These are phyloP conservation scores for Ophiostoma sp. DNA, from an alignment of 2,329 filamentous ascomycete species.

Conservation along the genomic window DNA sequence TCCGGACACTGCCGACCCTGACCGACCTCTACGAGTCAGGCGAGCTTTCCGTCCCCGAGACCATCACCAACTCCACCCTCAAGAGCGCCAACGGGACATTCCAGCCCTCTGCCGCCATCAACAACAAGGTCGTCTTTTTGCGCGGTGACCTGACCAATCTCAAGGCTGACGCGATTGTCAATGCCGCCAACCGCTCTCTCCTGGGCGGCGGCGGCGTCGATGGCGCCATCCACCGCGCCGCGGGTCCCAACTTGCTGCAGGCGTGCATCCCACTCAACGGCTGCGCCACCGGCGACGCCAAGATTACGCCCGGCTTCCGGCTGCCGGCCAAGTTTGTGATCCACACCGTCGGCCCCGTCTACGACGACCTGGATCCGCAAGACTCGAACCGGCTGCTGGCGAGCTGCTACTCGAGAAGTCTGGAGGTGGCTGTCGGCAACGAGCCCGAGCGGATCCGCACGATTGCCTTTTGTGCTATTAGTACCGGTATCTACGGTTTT, in stretches of 20 bases:
- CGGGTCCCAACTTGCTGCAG: conserved; percentile 64
- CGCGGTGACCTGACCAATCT: conserved; percentile 81
- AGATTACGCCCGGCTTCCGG: conserved; percentile 76
- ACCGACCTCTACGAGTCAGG: not conserved
- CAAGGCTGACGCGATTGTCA: conserved; percentile 80
- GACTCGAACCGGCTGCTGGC: conserved; percentile 51
- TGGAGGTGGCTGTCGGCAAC: conserved; percentile 70
- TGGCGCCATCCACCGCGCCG: conserved; percentile 81
- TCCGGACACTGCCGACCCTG: not conserved
- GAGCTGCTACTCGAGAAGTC: conserved; percentile 67
- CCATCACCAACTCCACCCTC: not conserved
- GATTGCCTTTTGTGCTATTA: conserved; percentile 81
- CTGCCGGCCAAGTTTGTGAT: conserved; percentile 79
- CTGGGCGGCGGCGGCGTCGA: conserved; percentile 89
- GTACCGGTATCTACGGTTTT: conserved; percentile 88
- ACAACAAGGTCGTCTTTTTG: conserved; percentile 69
- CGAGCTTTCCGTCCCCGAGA: not conserved
- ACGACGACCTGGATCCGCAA: conserved; percentile 46
- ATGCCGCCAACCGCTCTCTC: conserved; percentile 80
- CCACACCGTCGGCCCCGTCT: conserved; percentile 87
- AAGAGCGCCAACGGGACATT: too few species aligned
- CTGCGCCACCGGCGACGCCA: conserved; percentile 75
- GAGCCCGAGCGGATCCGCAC: conserved; percentile 54
- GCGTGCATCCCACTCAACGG: conserved; percentile 74
- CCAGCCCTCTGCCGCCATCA: conserved; percentile 56